These are phyloP conservation scores for Schizophyllum commune DNA, from an alignment of 1,284 basidiomycete genomes.

Conservation along the genomic window DNA sequence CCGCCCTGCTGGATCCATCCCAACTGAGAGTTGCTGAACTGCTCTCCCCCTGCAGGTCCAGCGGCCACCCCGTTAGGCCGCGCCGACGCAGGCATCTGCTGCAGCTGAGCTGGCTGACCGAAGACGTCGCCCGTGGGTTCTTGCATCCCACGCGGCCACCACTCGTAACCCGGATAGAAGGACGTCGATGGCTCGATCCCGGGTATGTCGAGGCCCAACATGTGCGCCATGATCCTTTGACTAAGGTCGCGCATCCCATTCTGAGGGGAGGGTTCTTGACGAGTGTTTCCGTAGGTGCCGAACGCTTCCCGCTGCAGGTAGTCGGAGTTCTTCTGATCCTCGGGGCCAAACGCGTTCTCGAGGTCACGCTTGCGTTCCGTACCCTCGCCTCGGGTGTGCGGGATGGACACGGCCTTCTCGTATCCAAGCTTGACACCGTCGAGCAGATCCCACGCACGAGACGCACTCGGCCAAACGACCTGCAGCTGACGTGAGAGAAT, in stretches of 20 bases:
- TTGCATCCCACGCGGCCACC: conserved; percentile 52
- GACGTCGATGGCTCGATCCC: conserved; percentile 54
- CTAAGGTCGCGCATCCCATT: conserved; percentile 49
- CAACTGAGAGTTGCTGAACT: too few species aligned
- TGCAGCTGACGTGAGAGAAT: conserved; percentile 16
- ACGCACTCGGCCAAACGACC: conserved; percentile 68
- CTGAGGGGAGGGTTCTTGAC: background rate
- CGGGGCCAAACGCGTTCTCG: conserved; percentile 57
- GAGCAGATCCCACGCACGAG: conserved; percentile 61
- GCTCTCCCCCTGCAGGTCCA: too few species aligned
- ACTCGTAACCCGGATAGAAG: conserved; percentile 65
- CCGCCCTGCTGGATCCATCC: too few species aligned
- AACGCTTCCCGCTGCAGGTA: conserved; percentile 38
- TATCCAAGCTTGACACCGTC: conserved; percentile 58
- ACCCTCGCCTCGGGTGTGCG: conserved; percentile 21
- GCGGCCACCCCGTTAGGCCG: too few species aligned
- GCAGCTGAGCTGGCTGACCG: too few species aligned
- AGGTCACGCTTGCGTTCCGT: conserved; percentile 51
- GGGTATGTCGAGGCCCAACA: conserved; percentile 57
- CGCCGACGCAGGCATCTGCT: too few species aligned
- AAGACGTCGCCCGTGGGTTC: conserved; percentile 1
- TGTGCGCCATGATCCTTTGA: conserved; percentile 60
- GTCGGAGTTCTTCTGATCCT: conserved; percentile 32
- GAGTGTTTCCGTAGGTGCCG: conserved; percentile 15
- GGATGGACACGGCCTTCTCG: conserved; percentile 32